Base-by-base conservation (phyloP, 2,329 filamentous ascomycete species). In the Endocalyx cinctus region DNA sequence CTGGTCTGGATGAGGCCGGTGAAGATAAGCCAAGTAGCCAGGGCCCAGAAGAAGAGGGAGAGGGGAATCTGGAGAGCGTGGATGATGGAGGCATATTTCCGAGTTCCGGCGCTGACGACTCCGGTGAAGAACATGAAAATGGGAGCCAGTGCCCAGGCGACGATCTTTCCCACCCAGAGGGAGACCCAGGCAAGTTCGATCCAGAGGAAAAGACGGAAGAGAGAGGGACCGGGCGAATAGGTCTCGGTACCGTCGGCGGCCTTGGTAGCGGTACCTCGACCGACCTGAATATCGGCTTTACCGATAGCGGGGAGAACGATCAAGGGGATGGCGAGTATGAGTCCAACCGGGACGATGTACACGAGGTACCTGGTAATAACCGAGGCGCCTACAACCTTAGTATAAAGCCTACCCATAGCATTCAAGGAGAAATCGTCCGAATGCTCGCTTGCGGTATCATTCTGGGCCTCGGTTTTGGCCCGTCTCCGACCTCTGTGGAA, bases 81-180 rank as follows among this genome's bases (percentile, higher is more conserved):
- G 19, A 86, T 63, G 11, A 86, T 75, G 4, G 72, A 71, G 27
- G 79, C 79, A 49, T 86, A 85, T 57, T 86, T 86, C 40, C 79
- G 70, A 5, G 80, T 82, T 29, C 81, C 81, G 11, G 76, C 74
- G 55, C 78, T 83, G 53, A 85, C 72, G 18, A 85, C 76, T 36
- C 82, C 82, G 42, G 72, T 75, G 46, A 83, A 72, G 50, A 82
- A 81, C 69, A 84, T 79, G 58, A 85, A 85, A 33, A 76, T 43
- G 25, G 64, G 58, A 0, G 82, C 80, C 3, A 83, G 51, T 12
- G 73, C 52, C 55, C 77, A 76, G 11, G 81, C 75, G 10, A 78
- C 66, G 27, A 83, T 59, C 60, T 85, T 86, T 44, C 74, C 78
- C 13, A 69, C 63, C 82, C 82, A 86, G 10, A 84, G 67, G 7